Conservation (phyloP, 345 rosid genomes). For the Rhodamnia rubescens region DNA sequence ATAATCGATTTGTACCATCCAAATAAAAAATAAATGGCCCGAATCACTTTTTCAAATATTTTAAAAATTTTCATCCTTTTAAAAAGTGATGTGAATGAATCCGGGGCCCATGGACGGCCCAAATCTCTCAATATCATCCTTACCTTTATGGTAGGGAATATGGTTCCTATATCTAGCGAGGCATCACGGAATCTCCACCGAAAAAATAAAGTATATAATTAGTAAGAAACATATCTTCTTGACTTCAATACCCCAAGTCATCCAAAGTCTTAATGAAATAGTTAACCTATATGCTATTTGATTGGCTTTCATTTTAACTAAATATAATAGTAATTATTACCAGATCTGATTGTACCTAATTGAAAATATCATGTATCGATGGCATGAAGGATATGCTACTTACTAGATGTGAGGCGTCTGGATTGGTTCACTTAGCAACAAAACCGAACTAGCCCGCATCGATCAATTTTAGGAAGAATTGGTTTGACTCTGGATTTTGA, state of each 20-base stretch:
- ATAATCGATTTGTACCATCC: no score
- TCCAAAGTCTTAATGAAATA: not conserved
- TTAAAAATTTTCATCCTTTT: no score
- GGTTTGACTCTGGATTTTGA: not conserved
- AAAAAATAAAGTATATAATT: not conserved
- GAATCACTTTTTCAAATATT: no score
- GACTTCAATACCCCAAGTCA: not conserved
- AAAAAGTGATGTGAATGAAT: no score
- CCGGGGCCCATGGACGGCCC: no score
- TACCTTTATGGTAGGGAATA: no score
- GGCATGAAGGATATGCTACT: not conserved
- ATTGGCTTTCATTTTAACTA: not conserved
- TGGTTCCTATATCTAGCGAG: not conserved
- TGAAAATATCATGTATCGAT: not conserved
- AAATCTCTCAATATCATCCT: no score
- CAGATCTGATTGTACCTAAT: not conserved
- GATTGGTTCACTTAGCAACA: not conserved
- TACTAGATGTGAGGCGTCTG: not conserved
- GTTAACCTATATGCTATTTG: not conserved
- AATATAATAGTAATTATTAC: not conserved
- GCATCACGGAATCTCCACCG: not conserved
- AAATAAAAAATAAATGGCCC: no score
- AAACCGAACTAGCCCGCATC: not conserved
- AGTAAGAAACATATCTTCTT: not conserved
- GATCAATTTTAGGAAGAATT: not conserved